Conservation (phyloP, 495 filamentous ascomycete genomes). For the Penicillium alfredii region DNA sequence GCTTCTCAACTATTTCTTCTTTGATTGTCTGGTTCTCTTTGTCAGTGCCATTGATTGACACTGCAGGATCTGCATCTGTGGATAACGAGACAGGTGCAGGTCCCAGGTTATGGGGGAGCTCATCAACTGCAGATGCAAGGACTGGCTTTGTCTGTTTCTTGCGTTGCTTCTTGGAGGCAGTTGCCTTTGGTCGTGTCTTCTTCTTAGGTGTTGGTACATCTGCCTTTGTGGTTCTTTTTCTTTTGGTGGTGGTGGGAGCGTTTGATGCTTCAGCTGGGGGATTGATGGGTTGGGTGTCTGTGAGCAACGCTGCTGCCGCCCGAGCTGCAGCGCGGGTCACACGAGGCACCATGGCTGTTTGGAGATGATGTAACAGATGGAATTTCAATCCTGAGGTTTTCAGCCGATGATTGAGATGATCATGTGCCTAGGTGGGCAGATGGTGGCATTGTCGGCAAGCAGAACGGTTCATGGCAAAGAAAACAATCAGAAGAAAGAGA, state of each 20-base stretch:
- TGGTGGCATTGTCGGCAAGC: no score
- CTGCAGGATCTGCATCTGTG: neutral
- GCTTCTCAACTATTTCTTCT: slow-evolving; percentile 2
- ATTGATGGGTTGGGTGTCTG: neutral
- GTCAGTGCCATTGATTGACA: slow-evolving; percentile 1
- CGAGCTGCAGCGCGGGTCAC: slow-evolving; percentile 22
- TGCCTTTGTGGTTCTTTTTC: neutral
- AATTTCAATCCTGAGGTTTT: no score
- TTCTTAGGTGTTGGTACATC: no score
- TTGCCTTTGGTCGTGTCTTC: neutral
- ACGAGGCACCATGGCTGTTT: slow-evolving; percentile 16
- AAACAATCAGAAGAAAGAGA: no score
- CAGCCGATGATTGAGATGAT: neutral
- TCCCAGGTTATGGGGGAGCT: slow-evolving; percentile 45
- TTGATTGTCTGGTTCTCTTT: slow-evolving; percentile 11
- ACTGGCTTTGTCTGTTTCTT: neutral
- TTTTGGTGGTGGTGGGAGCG: neutral
- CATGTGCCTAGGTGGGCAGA: no score
- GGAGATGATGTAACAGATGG: no score
- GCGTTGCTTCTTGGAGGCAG: neutral
- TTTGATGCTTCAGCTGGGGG: neutral
- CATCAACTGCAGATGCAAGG: slow-evolving; percentile 9
- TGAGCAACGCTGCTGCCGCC: slow-evolving; percentile 14
- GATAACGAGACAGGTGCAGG: neutral
- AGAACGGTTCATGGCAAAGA: no score